Conservation (phyloP, 306 rosid genomes). For the Adenanthera pavonina region DNA sequence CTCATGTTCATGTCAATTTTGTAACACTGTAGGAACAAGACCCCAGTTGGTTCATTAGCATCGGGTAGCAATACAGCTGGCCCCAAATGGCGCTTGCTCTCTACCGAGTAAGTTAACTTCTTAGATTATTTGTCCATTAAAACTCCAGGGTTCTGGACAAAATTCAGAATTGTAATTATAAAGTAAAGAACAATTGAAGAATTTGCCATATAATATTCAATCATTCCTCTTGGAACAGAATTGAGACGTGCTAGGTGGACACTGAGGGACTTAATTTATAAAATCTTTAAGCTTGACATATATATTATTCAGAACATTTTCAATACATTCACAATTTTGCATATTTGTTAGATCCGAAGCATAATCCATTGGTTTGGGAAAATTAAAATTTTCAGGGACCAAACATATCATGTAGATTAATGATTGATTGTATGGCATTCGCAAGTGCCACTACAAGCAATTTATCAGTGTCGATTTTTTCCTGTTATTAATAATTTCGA, state of each 20-base stretch:
- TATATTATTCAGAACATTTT: too few relatives aligned
- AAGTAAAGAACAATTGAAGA: neutral
- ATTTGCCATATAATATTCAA: neutral
- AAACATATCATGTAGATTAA: neutral
- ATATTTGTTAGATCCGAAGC: too few relatives aligned
- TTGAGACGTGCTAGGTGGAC: slow-evolving; percentile 15
- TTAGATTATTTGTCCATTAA: neutral
- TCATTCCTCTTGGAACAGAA: neutral
- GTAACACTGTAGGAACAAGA: slow-evolving; percentile 51
- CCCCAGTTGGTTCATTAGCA: slow-evolving; percentile 54
- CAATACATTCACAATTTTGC: too few relatives aligned
- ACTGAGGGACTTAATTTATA: neutral
- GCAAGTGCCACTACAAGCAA: neutral
- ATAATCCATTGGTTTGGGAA: too few relatives aligned
- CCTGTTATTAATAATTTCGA: neutral
- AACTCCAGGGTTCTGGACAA: neutral
- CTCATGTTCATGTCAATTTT: slow-evolving; percentile 29
- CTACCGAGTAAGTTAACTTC: slow-evolving; percentile 60
- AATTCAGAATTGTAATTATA: neutral
- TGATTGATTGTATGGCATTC: neutral
- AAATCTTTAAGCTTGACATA: too few relatives aligned
- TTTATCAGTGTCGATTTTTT: neutral
- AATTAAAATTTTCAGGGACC: too few relatives aligned
- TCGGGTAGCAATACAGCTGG: slow-evolving; percentile 48
- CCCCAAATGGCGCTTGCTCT: slow-evolving; percentile 68